phyloP scores from a whole-genome alignment of 345 rosid genomes.

The Lenwebbia sp. region DNA sequence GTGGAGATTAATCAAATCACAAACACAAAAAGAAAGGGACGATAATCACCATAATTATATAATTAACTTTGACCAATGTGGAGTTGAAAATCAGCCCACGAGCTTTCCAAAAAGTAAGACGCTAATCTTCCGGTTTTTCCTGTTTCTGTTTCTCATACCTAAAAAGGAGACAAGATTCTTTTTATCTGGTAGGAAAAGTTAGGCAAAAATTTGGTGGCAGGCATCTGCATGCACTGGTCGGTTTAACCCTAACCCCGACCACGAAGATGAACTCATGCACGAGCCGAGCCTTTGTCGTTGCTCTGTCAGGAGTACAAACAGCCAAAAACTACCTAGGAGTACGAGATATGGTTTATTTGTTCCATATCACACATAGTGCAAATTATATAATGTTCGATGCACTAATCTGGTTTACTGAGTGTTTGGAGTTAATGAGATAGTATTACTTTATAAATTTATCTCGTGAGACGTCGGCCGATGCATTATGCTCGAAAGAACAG shows the following conservation, averaged over 20 bases:
- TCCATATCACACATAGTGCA: neutral
- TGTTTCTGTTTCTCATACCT: neutral
- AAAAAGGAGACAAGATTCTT: neutral
- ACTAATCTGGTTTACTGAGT: too few relatives aligned
- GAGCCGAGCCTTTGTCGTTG: neutral
- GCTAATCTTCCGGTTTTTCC: neutral
- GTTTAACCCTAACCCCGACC: neutral
- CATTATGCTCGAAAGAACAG: neutral
- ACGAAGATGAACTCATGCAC: neutral
- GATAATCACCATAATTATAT: neutral
- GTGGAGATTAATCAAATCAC: neutral
- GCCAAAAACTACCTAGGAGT: neutral
- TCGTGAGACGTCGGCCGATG: neutral
- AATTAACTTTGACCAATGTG: neutral
- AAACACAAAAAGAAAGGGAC: neutral
- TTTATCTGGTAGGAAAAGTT: neutral
- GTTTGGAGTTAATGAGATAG: too few relatives aligned
- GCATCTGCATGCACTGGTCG: neutral
- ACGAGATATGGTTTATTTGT: neutral
- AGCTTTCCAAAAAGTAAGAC: neutral
- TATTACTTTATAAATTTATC: neutral
- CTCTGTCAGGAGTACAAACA: neutral
- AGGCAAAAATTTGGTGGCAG: neutral
- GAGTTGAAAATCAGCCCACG: neutral
- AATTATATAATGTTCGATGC: too few relatives aligned